Conservation (phyloP, 1,284 basidiomycete genomes). For the Malassezia equina region DNA sequence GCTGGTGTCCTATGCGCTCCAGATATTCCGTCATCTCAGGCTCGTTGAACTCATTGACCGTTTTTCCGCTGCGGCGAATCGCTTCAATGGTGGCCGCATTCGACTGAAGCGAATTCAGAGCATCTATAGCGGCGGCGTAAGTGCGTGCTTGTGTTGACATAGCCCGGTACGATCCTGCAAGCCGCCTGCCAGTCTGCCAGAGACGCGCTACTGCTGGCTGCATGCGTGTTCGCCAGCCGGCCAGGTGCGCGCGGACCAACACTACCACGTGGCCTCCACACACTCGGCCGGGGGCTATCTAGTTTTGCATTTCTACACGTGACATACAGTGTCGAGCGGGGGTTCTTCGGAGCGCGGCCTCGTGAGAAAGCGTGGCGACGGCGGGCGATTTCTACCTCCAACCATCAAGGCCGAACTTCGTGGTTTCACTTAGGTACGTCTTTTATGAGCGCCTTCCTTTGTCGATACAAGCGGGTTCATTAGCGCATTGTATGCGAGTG, state of each 20-base stretch:
- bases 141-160: background rate
- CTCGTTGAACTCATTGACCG: slow-evolving; percentile 62
- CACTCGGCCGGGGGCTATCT: slow-evolving; percentile 5
- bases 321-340: slow-evolving; percentile 1
- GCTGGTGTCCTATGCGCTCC: slow-evolving; percentile 68
- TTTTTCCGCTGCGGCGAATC: slow-evolving; percentile 64
- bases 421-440: slow-evolving; percentile 15
- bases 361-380: slow-evolving; percentile 9
- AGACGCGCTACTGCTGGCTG: slow-evolving; percentile 6
- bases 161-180: background rate
- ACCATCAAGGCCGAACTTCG: slow-evolving; percentile 19
- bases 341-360: slow-evolving; percentile 14
- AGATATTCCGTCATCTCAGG: slow-evolving; percentile 86
- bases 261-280: slow-evolving; percentile 11
- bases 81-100: slow-evolving; percentile 86
- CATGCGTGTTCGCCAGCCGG: background rate
- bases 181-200: slow-evolving; percentile 2
- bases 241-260: slow-evolving; percentile 8
- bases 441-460: background rate
- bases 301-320: slow-evolving; percentile 16
- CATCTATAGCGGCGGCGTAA: slow-evolving; percentile 65
- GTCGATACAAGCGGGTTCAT: background rate
- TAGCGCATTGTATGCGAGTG: background rate
- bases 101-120: slow-evolving; percentile 82
- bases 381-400: slow-evolving; percentile 15